Conservation (phyloP, 176 grass and related monocot genomes). For the Calamus simplicifolius region DNA sequence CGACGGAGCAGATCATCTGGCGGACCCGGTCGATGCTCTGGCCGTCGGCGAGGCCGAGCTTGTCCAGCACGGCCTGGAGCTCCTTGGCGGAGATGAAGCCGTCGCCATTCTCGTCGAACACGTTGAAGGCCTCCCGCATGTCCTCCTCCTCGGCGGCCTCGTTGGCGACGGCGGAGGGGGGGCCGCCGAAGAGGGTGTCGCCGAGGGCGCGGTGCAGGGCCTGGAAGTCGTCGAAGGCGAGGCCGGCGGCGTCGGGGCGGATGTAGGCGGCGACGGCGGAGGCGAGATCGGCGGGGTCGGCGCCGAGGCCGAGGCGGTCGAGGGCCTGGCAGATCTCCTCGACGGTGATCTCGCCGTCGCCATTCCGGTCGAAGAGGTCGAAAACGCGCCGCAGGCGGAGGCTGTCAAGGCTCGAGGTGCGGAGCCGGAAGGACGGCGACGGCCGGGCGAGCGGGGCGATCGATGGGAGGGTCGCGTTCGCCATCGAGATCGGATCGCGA, state of each 20-base stretch:
- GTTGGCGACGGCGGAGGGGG: not conserved
- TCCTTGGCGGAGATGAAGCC: constrained; percentile 34
- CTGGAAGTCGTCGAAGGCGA: constrained; percentile 28
- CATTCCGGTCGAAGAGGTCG: constrained; percentile 23
- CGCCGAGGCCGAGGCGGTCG: constrained; percentile 11
- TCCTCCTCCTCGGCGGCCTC: constrained; percentile 11
- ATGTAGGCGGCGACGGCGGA: constrained; percentile 12
- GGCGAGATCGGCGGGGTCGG: constrained; percentile 1
- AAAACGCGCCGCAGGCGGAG: constrained; percentile 27
- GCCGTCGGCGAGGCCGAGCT: constrained; percentile 24
- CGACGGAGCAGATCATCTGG: constrained; percentile 33
- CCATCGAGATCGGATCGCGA: too few species aligned
- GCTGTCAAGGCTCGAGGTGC: constrained; percentile 22
- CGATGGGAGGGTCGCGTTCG: not conserved
- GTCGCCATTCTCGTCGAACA: constrained; percentile 33
- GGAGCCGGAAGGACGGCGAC: constrained; percentile 24
- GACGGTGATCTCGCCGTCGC: constrained; percentile 19
- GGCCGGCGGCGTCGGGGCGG: constrained; percentile 10
- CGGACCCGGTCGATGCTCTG: constrained; percentile 22
- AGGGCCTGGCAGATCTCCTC: constrained; percentile 5
- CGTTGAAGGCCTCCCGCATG: constrained; percentile 31
- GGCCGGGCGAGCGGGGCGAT: constrained; percentile 6
- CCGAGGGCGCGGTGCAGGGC: constrained; percentile 24
- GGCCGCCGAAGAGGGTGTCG: not conserved
- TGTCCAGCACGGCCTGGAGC: constrained; percentile 24